Evolutionary conservation across 768 basidiomycete genomes (phyloP), one percentile per base, ranked within the genome.

Genomic region (Macrolepiota albuminosa): DNA sequence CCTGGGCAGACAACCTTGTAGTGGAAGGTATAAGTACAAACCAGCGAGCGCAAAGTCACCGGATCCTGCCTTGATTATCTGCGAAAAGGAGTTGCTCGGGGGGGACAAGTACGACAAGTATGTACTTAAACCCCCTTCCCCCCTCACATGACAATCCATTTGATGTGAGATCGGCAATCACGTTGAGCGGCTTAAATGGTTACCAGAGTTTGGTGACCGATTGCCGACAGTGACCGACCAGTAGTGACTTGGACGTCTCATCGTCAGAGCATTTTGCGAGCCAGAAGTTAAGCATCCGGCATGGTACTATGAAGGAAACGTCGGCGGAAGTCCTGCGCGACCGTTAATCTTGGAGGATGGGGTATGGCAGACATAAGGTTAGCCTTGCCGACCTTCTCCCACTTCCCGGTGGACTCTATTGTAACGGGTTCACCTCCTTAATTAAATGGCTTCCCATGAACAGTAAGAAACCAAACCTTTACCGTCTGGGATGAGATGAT

Each of bases 1-100:
- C 53, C 39, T 49, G 58, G 51, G 54, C 47, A 37, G 61, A 54
- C 42, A 56, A 60, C 60, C 37, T 42, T 14, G 14, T 29, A 4
- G 29, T 39, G 39, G 36, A 64, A 40, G 18, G 37, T 14, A 26
- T 8, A 26, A 63, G 62, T 63, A 68, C 63, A 66, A 68, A 54
- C 69, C 67, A 61, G 66, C 66, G 66, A 61, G 66, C 66, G 66
- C 68, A 4, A 45, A 43, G 43, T 57, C 60, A 49, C 42, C 11
- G 21, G 36, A 14, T 24, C 3, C n/a, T n/a, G 33, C n/a, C 45
- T 24, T 46, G 33, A 13, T 34, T 34, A n/a, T 34, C n/a, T 18
- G 48, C 3, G 18, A 26, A 34, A 34, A 11, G 21, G 34, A 13
- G 34, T 36, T 14, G 50, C 29, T 24, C 14, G 13, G 21, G n/a